Evolutionary conservation across 768 basidiomycete species (phyloP), one percentile per base, ranked within the genome.

Genomic region (Multifurca ochricompacta): DNA sequence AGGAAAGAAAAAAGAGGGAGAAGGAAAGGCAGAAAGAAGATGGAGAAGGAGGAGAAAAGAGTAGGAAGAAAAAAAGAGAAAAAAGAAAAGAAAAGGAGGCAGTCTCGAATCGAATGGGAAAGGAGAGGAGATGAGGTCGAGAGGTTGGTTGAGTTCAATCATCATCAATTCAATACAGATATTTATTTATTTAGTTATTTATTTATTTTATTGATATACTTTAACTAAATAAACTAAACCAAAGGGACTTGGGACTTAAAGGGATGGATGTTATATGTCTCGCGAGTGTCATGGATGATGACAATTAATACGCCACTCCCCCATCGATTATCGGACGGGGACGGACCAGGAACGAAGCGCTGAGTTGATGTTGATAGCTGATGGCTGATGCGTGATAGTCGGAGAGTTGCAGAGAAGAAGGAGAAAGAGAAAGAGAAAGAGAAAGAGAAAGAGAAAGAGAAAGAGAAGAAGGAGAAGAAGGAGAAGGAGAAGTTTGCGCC

Each of bases 1-100:
- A 58, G 65, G 66, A 61, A 59, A 63, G 63, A 62, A 65, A 67
- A 64, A 64, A 48, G 61, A 59, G 64, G 62, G 67, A 64, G 62
- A 67, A 63, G 66, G 66, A 62, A 67, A 68, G 66, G 56, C 42
- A 56, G 49, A 61, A 60, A 60, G 58, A 57, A 57, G 36, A 54
- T n/a, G 43, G 53, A 59, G 55, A 64, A 69, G 66, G 42, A 62
- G 67, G 69, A 66, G 66, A 67, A 60, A 66, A 35, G 32, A 35
- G 18, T 31, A 39, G 40, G 37, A 32, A 9, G 11, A 3, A 37
- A 16, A 25, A 13, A 16, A 8, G 16, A 37, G 21, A 35, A 31
- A 27, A 25, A 16, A 36, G 43, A 23, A 23, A 25, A 14, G 19
- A 16, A 39, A 42, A 13, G 43, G 8, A 43, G 14, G 34, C 31